phyloP scores from a whole-genome alignment of 257 asterid species.

The Osmanthus fragrans region DNA sequence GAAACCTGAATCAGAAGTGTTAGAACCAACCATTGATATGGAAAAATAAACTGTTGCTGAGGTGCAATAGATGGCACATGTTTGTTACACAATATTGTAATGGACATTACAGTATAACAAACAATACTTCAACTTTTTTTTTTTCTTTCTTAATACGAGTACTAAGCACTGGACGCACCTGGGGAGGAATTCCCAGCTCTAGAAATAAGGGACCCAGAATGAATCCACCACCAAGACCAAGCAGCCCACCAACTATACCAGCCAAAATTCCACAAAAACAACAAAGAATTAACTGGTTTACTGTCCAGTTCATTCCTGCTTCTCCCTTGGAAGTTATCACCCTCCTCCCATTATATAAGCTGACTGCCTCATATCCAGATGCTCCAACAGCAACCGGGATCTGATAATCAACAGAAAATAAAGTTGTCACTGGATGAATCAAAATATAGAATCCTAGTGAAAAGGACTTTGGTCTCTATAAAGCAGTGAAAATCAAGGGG shows the following conservation, averaged over 20 bases:
- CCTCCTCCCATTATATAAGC: conserved; percentile 55
- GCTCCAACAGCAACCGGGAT: conserved; percentile 56
- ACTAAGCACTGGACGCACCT: conserved; percentile 33
- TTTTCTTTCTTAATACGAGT: not conserved
- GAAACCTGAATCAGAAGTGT: conserved; percentile 44
- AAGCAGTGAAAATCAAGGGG: too few relatives aligned
- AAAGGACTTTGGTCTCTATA: not conserved
- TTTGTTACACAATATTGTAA: too few relatives aligned
- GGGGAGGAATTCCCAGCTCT: conserved; percentile 70
- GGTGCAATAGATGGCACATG: too few relatives aligned
- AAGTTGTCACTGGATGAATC: not conserved
- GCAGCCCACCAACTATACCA: conserved; percentile 65
- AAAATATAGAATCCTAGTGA: not conserved
- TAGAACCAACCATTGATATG: not conserved
- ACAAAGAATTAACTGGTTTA: conserved; percentile 44
- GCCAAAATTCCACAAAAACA: conserved; percentile 57
- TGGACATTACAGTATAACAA: not conserved
- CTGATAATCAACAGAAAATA: conserved; percentile 27
- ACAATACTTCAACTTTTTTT: not conserved
- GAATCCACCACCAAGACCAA: conserved; percentile 77
- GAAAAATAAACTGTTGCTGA: not conserved
- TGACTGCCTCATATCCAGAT: conserved; percentile 54
- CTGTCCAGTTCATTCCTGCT: conserved; percentile 41
- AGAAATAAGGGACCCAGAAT: conserved; percentile 58
- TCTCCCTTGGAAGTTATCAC: conserved; percentile 46